These are phyloP conservation scores for Hericium erinaceus DNA, from an alignment of 768 basidiomycete genomes.

Conservation along the genomic window DNA sequence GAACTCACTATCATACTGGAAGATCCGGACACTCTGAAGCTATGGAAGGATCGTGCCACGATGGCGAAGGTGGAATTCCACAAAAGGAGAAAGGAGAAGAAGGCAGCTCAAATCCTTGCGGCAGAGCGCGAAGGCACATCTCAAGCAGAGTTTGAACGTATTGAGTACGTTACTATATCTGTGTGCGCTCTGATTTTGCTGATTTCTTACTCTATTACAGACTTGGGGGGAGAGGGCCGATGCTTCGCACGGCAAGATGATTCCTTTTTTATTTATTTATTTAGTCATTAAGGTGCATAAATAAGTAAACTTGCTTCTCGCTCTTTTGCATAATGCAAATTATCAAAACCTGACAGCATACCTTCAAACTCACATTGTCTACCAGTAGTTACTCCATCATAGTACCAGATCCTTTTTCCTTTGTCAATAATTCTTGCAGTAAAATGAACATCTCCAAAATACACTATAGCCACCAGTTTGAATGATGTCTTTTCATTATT, in stretches of 20 bases:
- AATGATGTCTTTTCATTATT: background rate
- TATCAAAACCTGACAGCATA: background rate
- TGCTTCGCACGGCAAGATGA: background rate
- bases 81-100: too few relatives aligned
- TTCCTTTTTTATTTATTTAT: background rate
- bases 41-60: too few relatives aligned
- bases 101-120: too few relatives aligned
- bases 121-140: too few relatives aligned
- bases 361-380: background rate
- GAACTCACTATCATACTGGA: too few relatives aligned
- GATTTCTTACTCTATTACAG: background rate
- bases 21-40: too few relatives aligned
- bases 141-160: too few relatives aligned
- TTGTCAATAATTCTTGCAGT: constrained; percentile 12
- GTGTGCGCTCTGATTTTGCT: too few relatives aligned
- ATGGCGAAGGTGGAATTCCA: too few relatives aligned
- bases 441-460: constrained; percentile 17
- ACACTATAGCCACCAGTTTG: constrained; percentile 15
- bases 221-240: background rate
- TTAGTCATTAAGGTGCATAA: background rate
- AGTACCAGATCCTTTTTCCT: constrained; percentile 15
- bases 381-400: constrained; percentile 15
- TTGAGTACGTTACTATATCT: too few relatives aligned
- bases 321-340: background rate
- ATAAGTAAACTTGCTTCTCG: background rate